Base-by-base conservation (phyloP, 306 rosid species). In the Castanea mollissima region DNA sequence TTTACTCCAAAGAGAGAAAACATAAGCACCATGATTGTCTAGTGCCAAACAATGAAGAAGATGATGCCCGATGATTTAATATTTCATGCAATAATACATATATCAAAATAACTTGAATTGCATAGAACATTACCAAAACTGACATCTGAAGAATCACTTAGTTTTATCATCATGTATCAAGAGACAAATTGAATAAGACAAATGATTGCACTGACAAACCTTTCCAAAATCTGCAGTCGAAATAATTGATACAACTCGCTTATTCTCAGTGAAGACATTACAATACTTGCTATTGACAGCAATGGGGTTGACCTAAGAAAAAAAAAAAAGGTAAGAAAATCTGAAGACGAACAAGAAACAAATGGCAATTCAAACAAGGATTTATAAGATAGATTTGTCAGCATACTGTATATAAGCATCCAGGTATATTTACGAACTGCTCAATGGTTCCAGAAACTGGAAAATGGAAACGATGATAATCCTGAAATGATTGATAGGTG, bases 281-380 rank as follows among this genome's bases (percentile, higher is more conserved):
- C 97, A 91, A 68, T 95, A 95, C 89, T 92, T 92, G 90, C 99
- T 95, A 85, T 95, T 95, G 60, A 95, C 97, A 80, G 99, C 99
- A 74, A 95, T 95, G 69, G 99, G 98, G 78, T 95, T 92, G 68
- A 95, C 99, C 99, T 95, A 49, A 32, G 34, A 23, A 75, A 69
- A 46, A 69, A 69, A 19, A 79, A 52, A 46, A 79, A 44, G 76
- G 35, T 57, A 67, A 74, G 59, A 84, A 77, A 77, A 64, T 69
- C 27, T 32, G 16, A 74, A 51, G 63, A 71, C 56, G 54, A 72
- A 69, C 57, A 58, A 44, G 20, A 74, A 38, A 70, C 14, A 76
- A 23, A 3, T 76, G 59, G 23, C 44, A 44, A 54, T 51, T 69
- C 65, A 46, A 72, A 81, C 52, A 19, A 71, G 78, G 8, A 20